Evolutionary conservation across 2,329 filamentous ascomycete genomes (phyloP).

Genomic region (Colletotrichum spaethianum): DNA sequence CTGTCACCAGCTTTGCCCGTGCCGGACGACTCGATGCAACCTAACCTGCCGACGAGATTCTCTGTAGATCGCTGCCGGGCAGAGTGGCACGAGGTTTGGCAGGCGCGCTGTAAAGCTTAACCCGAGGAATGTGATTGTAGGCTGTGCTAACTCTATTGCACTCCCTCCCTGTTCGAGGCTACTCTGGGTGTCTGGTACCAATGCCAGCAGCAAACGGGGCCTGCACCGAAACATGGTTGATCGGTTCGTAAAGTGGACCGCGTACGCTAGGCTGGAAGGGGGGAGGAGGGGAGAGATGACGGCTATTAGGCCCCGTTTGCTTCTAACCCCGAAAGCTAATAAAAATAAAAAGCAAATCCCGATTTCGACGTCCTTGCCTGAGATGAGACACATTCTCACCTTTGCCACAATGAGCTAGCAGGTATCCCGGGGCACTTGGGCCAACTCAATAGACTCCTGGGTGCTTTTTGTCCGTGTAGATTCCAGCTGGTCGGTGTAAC

Average conservation of each 20-base stretch:
- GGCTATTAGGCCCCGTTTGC: constrained; percentile 18
- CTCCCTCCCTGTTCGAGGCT: neutral
- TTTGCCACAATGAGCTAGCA: constrained; percentile 15
- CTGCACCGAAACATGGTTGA: constrained; percentile 18
- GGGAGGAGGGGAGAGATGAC: constrained; percentile 1
- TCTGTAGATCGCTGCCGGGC: constrained; percentile 20
- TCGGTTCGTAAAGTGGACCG: constrained; percentile 1
- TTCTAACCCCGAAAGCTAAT: constrained; percentile 32
- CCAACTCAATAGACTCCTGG: constrained; percentile 3
- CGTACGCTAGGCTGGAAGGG: neutral
- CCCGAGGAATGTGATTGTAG: constrained; percentile 3
- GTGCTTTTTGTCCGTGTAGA: neutral
- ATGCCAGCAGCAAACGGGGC: neutral
- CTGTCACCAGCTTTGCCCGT: neutral
- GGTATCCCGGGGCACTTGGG: constrained; percentile 12
- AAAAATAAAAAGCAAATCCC: constrained; percentile 22
- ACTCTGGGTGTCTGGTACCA: neutral
- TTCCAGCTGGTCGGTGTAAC: constrained; percentile 30
- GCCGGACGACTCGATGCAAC: neutral
- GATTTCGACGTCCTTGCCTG: constrained; percentile 10
- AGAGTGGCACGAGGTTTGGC: constrained; percentile 19
- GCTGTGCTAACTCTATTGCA: constrained; percentile 24
- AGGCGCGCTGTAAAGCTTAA: constrained; percentile 26
- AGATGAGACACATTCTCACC: constrained; percentile 24
- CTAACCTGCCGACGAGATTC: constrained; percentile 5